These are phyloP conservation scores for Lichtheimia hyalospora DNA, from an alignment of 371 early-diverging fungal species.

Conservation along the genomic window DNA sequence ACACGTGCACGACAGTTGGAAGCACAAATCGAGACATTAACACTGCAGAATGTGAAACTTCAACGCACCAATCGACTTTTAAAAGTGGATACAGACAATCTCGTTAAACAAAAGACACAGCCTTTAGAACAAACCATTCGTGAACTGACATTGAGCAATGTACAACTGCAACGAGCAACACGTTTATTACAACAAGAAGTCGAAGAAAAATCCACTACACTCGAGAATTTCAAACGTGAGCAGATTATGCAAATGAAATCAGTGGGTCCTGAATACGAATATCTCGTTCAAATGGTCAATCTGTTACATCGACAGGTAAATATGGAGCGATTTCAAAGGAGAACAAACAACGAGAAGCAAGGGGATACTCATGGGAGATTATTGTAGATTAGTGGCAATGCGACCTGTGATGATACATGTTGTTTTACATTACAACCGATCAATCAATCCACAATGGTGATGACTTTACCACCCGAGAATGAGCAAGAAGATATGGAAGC, in stretches of 20 bases:
- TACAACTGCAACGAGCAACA: conserved; percentile 43
- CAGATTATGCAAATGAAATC: conserved; percentile 46
- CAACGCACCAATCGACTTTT: conserved; percentile 49
- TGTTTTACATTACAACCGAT: conserved; percentile 50
- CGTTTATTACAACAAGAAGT: conserved; percentile 42
- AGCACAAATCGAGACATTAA: conserved; percentile 45
- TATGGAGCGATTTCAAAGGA: background rate
- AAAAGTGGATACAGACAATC: conserved; percentile 50
- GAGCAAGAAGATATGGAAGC: conserved; percentile 43
- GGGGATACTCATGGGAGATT: background rate
- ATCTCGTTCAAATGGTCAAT: conserved; percentile 55
- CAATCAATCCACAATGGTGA: conserved; percentile 45
- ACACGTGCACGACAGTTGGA: conserved; percentile 45
- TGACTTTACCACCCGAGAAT: conserved; percentile 44
- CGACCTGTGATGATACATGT: conserved; percentile 48
- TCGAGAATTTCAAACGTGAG: conserved; percentile 22
- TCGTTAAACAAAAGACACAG: conserved; percentile 50
- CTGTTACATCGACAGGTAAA: conserved; percentile 50
- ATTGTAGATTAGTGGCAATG: conserved; percentile 41
- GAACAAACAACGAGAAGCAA: background rate
- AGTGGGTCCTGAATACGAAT: conserved; percentile 56
- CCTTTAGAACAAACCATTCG: conserved; percentile 41
- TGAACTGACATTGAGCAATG: conserved; percentile 40
- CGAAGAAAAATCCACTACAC: conserved; percentile 32
- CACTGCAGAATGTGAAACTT: conserved; percentile 49